These are phyloP conservation scores for Microstroma glucosiphilum DNA, from an alignment of 1,284 basidiomycete genomes.

Conservation along the genomic window DNA sequence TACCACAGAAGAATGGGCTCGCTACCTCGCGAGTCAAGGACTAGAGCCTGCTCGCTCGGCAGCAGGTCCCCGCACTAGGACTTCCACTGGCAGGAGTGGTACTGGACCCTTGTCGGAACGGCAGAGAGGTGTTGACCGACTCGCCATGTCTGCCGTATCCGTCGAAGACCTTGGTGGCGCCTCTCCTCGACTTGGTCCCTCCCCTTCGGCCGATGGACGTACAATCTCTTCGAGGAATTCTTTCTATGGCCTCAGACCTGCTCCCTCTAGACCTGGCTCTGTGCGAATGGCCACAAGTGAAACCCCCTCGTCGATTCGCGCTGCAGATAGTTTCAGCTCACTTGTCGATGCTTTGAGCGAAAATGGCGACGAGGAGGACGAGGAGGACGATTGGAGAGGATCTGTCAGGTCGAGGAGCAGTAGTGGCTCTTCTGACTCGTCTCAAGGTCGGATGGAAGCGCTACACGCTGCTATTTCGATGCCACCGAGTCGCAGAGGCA, in stretches of 20 bases:
- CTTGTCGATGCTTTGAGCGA: slow-evolving; percentile 14
- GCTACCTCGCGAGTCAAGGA: slow-evolving; percentile 37
- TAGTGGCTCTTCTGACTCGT: slow-evolving; percentile 1
- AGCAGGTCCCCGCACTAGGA: slow-evolving; percentile 5
- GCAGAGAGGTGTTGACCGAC: background rate
- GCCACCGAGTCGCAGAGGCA: slow-evolving; percentile 13
- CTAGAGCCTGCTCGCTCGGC: slow-evolving; percentile 23
- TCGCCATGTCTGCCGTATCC: too few species aligned
- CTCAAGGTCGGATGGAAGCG: slow-evolving; percentile 13
- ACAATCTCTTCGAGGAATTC: too few species aligned
- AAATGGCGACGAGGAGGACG: slow-evolving; percentile 13
- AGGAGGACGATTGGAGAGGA: slow-evolving; percentile 12
- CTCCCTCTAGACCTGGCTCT: too few species aligned
- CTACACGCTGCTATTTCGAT: slow-evolving; percentile 19
- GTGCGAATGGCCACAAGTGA: too few species aligned
- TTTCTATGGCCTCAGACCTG: too few species aligned
- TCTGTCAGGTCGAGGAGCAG: slow-evolving; percentile 8
- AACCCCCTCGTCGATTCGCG: background rate
- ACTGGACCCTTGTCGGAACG: background rate
- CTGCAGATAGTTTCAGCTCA: slow-evolving; percentile 9
- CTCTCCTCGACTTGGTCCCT: too few species aligned
- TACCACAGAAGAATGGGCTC: slow-evolving; percentile 44
- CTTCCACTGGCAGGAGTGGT: background rate
- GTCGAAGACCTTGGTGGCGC: too few species aligned
- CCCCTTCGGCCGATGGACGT: too few species aligned